Evolutionary conservation across 768 basidiomycete genomes (phyloP).

Genomic region (Leucogyrophana mollusca): DNA sequence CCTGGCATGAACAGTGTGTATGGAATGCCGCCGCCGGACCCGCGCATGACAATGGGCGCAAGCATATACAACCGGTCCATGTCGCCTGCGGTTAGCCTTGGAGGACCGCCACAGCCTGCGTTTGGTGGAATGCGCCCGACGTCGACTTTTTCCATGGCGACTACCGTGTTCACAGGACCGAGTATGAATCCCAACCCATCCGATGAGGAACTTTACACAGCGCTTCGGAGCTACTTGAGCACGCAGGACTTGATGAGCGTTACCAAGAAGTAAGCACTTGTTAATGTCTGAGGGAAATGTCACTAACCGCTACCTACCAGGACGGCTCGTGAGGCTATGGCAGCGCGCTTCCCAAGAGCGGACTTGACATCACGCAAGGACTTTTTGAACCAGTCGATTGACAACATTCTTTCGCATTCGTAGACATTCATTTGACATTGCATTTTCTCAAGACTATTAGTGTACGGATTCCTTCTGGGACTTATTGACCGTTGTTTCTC

Average conservation of each 20-base stretch:
- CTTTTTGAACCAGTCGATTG: slow-evolving; percentile 69
- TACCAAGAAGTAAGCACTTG: slow-evolving; percentile 55
- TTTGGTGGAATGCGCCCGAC: slow-evolving; percentile 39
- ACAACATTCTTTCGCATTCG: slow-evolving; percentile 58
- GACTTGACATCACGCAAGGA: slow-evolving; percentile 54
- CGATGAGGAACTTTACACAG: slow-evolving; percentile 59
- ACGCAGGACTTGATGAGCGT: slow-evolving; percentile 73
- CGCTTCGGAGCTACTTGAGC: slow-evolving; percentile 56
- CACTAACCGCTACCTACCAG: too few species aligned
- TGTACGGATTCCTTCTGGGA: too few species aligned
- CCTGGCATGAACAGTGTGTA: slow-evolving; percentile 33
- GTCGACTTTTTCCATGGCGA: slow-evolving; percentile 63
- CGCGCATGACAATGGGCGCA: slow-evolving; percentile 43
- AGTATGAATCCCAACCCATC: slow-evolving; percentile 54
- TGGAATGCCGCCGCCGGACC: slow-evolving; percentile 39
- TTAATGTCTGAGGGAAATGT: too few species aligned
- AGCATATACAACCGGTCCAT: slow-evolving; percentile 38
- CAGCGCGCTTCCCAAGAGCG: slow-evolving; percentile 64
- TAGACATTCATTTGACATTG: slow-evolving; percentile 21
- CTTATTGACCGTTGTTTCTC: too few species aligned
- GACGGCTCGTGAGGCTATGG: slow-evolving; percentile 63
- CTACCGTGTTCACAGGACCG: slow-evolving; percentile 49
- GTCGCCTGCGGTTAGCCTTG: slow-evolving; percentile 30
- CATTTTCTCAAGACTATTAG: too few species aligned
- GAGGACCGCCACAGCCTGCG: slow-evolving; percentile 29